A percentile compares a stretch with the other conserved stretches of the same genome.
phyloP scores from a whole-genome alignment of 192 early-diverging fungal species.

The Coemansia sp. region DNA sequence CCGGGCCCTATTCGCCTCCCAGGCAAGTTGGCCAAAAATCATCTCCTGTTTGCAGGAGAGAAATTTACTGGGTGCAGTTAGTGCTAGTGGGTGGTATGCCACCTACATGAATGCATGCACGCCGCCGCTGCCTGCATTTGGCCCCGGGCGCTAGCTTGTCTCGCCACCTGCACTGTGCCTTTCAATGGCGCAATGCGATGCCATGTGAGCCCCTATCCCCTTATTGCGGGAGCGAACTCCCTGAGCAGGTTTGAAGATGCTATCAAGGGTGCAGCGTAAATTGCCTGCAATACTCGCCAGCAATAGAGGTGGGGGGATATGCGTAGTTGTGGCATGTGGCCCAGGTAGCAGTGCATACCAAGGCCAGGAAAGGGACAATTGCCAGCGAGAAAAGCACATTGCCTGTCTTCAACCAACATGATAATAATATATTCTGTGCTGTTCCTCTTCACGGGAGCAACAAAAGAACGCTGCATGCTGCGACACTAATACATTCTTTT shows the following conservation, averaged over 20 bases:
- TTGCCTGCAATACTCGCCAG: constrained; percentile 5
- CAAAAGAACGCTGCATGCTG: neutral
- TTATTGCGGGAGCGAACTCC: constrained; percentile 8
- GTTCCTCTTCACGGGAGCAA: neutral
- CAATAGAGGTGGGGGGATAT: neutral
- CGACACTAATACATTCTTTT: constrained; percentile 9
- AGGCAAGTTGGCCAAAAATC: neutral
- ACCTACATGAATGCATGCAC: constrained; percentile 9
- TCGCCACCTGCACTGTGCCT: neutral
- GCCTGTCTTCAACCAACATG: neutral
- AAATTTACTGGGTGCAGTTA: constrained; percentile 9
- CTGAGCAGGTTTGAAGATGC: constrained; percentile 9
- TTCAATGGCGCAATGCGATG: constrained; percentile 9
- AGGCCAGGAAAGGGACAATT: neutral
- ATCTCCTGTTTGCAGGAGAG: neutral
- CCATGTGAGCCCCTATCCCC: constrained; percentile 7
- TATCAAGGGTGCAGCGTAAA: neutral
- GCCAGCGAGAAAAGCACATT: neutral
- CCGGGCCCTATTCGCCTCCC: neutral
- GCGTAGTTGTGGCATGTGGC: constrained; percentile 4
- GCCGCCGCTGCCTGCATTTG: constrained; percentile 6
- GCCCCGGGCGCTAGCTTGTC: constrained; percentile 1
- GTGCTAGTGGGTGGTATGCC: neutral
- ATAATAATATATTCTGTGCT: neutral
- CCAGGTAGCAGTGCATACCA: constrained; percentile 9